Percentiles rank a stretch among this genome's conserved stretches.
phyloP scores from a whole-genome alignment of 176 grass and related monocot genomes.

The Themeda triandra region DNA sequence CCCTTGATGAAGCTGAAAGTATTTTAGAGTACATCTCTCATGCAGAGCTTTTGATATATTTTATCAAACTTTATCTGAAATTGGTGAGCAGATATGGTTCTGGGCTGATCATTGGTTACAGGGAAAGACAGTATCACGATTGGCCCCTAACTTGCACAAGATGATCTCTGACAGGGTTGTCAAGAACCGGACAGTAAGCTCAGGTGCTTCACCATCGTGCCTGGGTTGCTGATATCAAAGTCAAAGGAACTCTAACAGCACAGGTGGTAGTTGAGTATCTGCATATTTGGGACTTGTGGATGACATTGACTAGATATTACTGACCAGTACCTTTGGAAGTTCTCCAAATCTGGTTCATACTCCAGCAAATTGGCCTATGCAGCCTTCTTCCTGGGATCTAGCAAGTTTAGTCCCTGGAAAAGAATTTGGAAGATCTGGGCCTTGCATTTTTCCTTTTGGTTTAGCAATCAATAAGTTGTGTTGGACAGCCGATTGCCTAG shows the following conservation, averaged over 20 bases:
- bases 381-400: neutral
- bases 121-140: no score
- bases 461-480: neutral
- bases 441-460: neutral
- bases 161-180: no score
- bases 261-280: neutral
- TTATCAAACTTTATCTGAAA: neutral
- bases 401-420: neutral
- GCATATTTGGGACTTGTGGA: neutral
- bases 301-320: neutral
- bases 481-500: neutral
- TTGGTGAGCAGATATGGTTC: neutral
- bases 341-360: neutral
- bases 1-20: no score
- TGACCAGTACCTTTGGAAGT: neutral
- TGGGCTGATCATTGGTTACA: no score
- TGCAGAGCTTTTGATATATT: constrained; percentile 7
- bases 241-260: neutral
- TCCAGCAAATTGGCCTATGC: neutral
- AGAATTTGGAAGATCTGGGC: neutral
- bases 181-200: no score
- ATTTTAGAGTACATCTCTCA: neutral
- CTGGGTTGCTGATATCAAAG: no score
- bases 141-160: no score
- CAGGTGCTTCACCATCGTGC: no score